Conservation (phyloP, 768 basidiomycete species). For the Tricholoma bakamatsutake region DNA sequence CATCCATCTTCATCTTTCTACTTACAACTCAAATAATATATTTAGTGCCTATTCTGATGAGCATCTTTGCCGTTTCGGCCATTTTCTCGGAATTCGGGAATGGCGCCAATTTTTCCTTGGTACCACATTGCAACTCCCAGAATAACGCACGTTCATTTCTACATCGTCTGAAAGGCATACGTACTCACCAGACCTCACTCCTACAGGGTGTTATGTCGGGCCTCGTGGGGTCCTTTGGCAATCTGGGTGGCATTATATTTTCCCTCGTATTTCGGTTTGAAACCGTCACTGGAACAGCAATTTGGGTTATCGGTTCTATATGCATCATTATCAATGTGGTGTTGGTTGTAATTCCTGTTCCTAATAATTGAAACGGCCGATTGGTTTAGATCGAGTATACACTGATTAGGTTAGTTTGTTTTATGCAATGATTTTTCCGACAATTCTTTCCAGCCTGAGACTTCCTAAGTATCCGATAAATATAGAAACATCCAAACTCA, state of each 20-base stretch:
- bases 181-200: neutral
- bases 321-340: constrained; percentile 26
- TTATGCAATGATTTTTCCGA: neutral
- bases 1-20: neutral
- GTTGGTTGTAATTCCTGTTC: constrained; percentile 21
- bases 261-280: constrained; percentile 45
- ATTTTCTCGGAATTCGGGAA: constrained; percentile 40
- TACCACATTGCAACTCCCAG: constrained; percentile 43
- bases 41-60: constrained; percentile 30
- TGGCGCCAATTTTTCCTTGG: constrained; percentile 45
- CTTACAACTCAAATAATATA: neutral
- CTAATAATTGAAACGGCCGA: constrained; percentile 12
- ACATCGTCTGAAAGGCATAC: neutral
- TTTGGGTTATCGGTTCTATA: constrained; percentile 42
- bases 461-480: too few species aligned
- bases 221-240: constrained; percentile 32
- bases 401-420: neutral
- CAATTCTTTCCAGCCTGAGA: neutral
- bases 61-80: constrained; percentile 34
- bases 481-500: neutral
- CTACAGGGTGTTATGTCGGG: constrained; percentile 32
- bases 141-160: constrained; percentile 17
- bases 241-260: constrained; percentile 41
- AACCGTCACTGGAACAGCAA: constrained; percentile 32
- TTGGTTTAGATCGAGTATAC: too few species aligned